These are phyloP conservation scores for Leishmania arabica DNA, from an alignment of 208 protist genomes.

Conservation along the genomic window DNA sequence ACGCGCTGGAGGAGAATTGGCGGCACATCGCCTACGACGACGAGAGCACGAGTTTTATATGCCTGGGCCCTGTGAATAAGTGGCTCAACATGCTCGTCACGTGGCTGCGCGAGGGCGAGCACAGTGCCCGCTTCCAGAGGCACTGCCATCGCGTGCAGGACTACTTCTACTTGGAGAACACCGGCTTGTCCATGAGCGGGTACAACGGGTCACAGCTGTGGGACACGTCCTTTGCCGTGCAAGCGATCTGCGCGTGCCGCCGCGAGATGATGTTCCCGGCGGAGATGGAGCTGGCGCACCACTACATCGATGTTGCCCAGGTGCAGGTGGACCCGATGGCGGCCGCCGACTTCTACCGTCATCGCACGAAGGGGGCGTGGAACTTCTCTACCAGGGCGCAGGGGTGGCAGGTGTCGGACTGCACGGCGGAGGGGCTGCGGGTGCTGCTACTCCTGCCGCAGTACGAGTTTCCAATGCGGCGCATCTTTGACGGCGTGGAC, in stretches of 20 bases:
- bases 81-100: slow-evolving; percentile 96
- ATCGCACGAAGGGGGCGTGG: slow-evolving; percentile 96
- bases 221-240: slow-evolving; percentile 97
- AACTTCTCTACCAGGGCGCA: slow-evolving; percentile 97
- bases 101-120: slow-evolving; percentile 90
- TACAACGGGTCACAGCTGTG: slow-evolving; percentile 99
- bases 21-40: slow-evolving; percentile 96
- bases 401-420: slow-evolving; percentile 97
- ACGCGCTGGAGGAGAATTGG: slow-evolving; percentile 79
- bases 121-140: slow-evolving; percentile 79
- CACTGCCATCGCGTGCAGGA: slow-evolving; percentile 93
- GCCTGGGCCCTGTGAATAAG: slow-evolving; percentile 97
- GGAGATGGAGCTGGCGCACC: slow-evolving; percentile 84
- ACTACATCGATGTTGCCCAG: slow-evolving; percentile 94
- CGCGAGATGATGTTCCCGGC: slow-evolving; percentile 64
- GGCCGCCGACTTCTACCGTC: slow-evolving; percentile 89
- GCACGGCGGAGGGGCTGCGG: slow-evolving; percentile 96
- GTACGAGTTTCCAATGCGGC: slow-evolving; percentile 46
- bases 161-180: slow-evolving; percentile 95
- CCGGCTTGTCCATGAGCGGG: slow-evolving; percentile 97
- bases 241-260: slow-evolving; percentile 90
- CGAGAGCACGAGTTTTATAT: slow-evolving; percentile 96
- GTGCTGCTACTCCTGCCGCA: slow-evolving; percentile 73
- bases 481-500: slow-evolving; percentile 91
- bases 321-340: slow-evolving; percentile 91